These are phyloP conservation scores for Cadophora luteo-olivacea DNA, from an alignment of 2,329 filamentous ascomycete genomes.

Conservation along the genomic window DNA sequence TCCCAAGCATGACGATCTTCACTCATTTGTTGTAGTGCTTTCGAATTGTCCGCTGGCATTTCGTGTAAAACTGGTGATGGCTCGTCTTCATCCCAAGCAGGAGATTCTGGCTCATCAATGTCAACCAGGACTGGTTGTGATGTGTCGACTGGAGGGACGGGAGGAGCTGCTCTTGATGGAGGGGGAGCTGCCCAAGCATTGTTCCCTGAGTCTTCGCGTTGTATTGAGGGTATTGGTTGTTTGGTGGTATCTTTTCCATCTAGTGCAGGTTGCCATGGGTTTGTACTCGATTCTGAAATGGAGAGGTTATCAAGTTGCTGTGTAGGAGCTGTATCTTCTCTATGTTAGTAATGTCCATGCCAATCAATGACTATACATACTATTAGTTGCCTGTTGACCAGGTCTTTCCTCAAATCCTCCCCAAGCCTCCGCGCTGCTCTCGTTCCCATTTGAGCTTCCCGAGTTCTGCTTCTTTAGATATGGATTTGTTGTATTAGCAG, in stretches of 20 bases:
- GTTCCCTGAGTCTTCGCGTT: constrained; percentile 39
- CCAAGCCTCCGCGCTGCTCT: constrained; percentile 43
- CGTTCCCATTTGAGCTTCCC: constrained; percentile 31
- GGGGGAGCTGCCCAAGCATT: constrained; percentile 38
- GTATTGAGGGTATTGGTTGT: constrained; percentile 31
- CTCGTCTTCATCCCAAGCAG: constrained; percentile 45
- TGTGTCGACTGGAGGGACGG: constrained; percentile 26
- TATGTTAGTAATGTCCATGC: background rate
- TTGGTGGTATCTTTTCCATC: constrained; percentile 31
- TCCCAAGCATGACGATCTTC: constrained; percentile 43
- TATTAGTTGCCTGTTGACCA: constrained; percentile 29
- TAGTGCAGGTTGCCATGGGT: constrained; percentile 43
- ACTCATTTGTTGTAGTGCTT: constrained; percentile 34
- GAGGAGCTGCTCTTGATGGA: constrained; percentile 27
- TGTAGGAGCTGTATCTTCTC: constrained; percentile 21
- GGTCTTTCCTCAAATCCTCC: constrained; percentile 33
- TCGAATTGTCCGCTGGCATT: constrained; percentile 30
- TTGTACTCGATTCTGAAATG: constrained; percentile 38
- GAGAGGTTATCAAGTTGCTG: constrained; percentile 39
- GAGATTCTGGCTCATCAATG: constrained; percentile 42
- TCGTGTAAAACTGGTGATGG: constrained; percentile 31
- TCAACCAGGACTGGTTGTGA: constrained; percentile 39
- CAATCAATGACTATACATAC: constrained; percentile 26
- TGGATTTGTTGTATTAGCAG: constrained; percentile 41
- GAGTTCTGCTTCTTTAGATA: constrained; percentile 38